Evolutionary conservation across 805 yeast genomes (phyloP).

Genomic region (Candida fluviatilis): DNA sequence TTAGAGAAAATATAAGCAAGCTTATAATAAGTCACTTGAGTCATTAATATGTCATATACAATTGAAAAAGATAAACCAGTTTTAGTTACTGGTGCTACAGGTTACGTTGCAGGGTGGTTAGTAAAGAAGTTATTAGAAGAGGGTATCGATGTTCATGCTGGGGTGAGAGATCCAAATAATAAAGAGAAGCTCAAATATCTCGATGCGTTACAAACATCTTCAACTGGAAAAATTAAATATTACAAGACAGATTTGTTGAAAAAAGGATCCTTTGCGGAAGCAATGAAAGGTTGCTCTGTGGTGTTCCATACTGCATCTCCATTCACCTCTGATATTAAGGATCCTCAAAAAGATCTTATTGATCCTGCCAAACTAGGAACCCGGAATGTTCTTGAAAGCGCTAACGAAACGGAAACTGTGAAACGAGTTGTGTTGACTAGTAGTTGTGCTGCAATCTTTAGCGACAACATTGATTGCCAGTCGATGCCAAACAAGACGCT

Average conservation of each 20-base stretch:
- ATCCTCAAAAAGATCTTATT: constrained; percentile 15
- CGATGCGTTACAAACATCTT: constrained; percentile 1
- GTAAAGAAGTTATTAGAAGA: constrained; percentile 11
- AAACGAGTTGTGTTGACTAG: constrained; percentile 37
- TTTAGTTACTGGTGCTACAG: constrained; percentile 16
- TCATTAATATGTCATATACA: background rate
- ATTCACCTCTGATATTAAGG: constrained; percentile 12
- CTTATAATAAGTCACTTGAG: background rate
- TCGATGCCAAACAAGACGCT: constrained; percentile 8
- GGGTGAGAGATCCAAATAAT: constrained; percentile 5
- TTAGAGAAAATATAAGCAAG: too few species aligned
- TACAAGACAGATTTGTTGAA: constrained; percentile 6
- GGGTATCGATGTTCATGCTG: constrained; percentile 10
- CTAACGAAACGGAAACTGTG: constrained; percentile 16
- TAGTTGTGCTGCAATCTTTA: constrained; percentile 44
- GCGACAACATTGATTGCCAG: constrained; percentile 3
- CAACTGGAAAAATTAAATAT: constrained; percentile 3
- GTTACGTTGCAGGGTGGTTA: constrained; percentile 16
- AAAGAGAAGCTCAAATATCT: constrained; percentile 3
- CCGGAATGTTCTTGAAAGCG: constrained; percentile 13
- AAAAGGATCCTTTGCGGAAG: constrained; percentile 17
- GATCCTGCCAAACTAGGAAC: constrained; percentile 19
- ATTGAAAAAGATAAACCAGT: background rate
- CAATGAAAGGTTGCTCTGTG: constrained; percentile 14
- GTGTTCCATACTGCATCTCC: constrained; percentile 24